Evolutionary conservation across 1,284 basidiomycete genomes (phyloP), one percentile per base, ranked within the genome.

Genomic region (Ceratobasidium sp.): DNA sequence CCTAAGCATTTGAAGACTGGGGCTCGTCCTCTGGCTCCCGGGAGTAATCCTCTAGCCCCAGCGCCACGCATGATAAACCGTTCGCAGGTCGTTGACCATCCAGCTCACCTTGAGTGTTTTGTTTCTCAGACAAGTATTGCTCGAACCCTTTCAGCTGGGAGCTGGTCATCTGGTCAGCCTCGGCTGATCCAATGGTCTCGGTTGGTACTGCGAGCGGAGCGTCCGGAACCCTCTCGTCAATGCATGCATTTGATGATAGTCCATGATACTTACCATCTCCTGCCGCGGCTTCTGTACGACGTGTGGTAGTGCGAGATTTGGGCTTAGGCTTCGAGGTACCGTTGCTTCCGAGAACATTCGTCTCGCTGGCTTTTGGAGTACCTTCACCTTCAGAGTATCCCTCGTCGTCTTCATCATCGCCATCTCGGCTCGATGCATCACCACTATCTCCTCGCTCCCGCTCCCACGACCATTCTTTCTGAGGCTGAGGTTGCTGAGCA

Each of bases 391-490:
- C 78, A 12, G 78, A 78, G n/a, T 82, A 87, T 53, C 89, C 87
- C n/a, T 86, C 86, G 70, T 92, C 90, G 70, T 91, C 91, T 74
- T 93, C 92, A 70, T 91, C 87, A 74, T 94, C 91, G 0, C 88
- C 92, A 76, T 93, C 92, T 79, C 70, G 78, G 79, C 35, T 87
- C 84, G 70, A 85, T 84, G 80, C 83, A 83, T 67, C 76, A 73
- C 74, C 77, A 72, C 74, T 77, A 64, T 77, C 45, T 32, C 55
- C 64, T 69, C 54, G 58, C 45, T 57, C 54, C 56, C 29, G 71
- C 52, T 69, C 60, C 72, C 55, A 53, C 32, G 55, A 54, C 42
- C 57, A 69, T 27, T 65, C 34, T 62, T 69, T 53, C 17, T 50
- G 49, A 10, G 47, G 38, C 27, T 64, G 53, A 13, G 68, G 25